Evolutionary conservation across 331 rosid species (phyloP).

Genomic region (Rhamnella rubrinervis): DNA sequence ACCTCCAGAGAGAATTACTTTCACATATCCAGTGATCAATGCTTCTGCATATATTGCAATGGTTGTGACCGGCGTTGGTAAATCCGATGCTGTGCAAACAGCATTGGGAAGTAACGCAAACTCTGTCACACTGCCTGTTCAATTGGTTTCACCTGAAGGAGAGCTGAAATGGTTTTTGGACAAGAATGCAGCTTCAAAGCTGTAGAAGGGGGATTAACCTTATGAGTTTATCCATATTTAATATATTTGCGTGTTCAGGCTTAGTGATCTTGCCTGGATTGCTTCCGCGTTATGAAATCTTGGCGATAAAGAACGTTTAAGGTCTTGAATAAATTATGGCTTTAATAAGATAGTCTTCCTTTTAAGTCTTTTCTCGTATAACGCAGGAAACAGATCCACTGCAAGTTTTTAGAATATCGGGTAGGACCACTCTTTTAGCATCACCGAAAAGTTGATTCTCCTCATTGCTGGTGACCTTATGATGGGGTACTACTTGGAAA

Average conservation of each 20-base stretch:
- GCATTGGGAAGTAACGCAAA: slow-evolving; percentile 43
- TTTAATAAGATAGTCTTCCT: neutral
- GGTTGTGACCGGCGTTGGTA: slow-evolving; percentile 68
- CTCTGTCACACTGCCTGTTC: slow-evolving; percentile 50
- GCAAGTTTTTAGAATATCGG: too few relatives aligned
- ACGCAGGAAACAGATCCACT: too few relatives aligned
- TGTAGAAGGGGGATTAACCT: slow-evolving; percentile 31
- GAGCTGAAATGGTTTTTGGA: slow-evolving; percentile 80
- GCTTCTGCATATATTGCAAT: slow-evolving; percentile 60
- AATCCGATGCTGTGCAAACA: slow-evolving; percentile 59
- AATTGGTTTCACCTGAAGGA: slow-evolving; percentile 61
- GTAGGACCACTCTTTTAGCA: too few relatives aligned
- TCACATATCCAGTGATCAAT: slow-evolving; percentile 72
- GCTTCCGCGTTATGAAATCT: slow-evolving; percentile 26
- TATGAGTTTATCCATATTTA: slow-evolving; percentile 15
- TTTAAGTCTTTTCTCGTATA: too few relatives aligned
- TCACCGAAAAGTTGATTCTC: too few relatives aligned
- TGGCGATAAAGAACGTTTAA: slow-evolving; percentile 7
- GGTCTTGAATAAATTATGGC: slow-evolving; percentile 1
- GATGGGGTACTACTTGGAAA: too few relatives aligned
- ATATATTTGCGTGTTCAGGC: slow-evolving; percentile 20
- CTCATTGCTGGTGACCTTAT: too few relatives aligned
- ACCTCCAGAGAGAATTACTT: slow-evolving; percentile 76
- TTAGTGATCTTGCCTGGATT: slow-evolving; percentile 8
- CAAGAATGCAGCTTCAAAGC: slow-evolving; percentile 75